Conservation (phyloP, 2,329 filamentous ascomycete genomes). For the Fusarium sp. region DNA sequence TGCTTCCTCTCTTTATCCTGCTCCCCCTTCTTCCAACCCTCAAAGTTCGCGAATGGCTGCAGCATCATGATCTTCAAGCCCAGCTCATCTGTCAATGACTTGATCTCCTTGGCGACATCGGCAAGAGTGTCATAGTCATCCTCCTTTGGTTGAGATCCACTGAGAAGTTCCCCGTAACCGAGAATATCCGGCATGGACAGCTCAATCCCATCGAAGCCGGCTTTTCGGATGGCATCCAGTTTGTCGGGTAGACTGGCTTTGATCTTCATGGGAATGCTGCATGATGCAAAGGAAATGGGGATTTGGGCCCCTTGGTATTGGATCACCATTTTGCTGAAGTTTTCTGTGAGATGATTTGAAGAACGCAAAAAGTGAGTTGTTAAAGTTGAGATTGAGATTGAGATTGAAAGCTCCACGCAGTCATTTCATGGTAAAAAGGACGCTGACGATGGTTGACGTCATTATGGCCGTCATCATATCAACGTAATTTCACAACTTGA, state of each 20-base stretch:
- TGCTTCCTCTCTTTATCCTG: constrained; percentile 66
- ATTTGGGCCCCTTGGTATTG: constrained; percentile 5
- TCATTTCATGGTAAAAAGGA: neutral
- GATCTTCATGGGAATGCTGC: constrained; percentile 61
- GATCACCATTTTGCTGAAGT: neutral
- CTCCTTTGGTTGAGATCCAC: constrained; percentile 61
- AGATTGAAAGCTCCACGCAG: neutral
- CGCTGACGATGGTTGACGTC: constrained; percentile 22
- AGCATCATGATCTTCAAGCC: constrained; percentile 74
- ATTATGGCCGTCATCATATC: constrained; percentile 5
- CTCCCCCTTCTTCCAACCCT: constrained; percentile 71
- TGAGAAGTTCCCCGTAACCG: constrained; percentile 65
- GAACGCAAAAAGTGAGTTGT: neutral
- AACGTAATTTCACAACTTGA: no score
- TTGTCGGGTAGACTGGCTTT: constrained; percentile 68
- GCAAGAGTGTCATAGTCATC: constrained; percentile 70
- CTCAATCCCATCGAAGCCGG: constrained; percentile 77
- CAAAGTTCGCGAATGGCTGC: constrained; percentile 81
- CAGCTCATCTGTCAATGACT: constrained; percentile 63
- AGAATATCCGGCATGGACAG: constrained; percentile 80
- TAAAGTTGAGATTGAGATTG: no score
- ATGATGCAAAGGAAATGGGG: constrained; percentile 60
- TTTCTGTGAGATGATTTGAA: rapidly evolving
- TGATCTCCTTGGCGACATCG: constrained; percentile 65
- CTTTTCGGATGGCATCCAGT: constrained; percentile 69